Percentiles rank a stretch among this genome's conserved stretches.
Conservation (phyloP, 2,329 filamentous ascomycete species). For the Microcyclospora tardicrescens region DNA sequence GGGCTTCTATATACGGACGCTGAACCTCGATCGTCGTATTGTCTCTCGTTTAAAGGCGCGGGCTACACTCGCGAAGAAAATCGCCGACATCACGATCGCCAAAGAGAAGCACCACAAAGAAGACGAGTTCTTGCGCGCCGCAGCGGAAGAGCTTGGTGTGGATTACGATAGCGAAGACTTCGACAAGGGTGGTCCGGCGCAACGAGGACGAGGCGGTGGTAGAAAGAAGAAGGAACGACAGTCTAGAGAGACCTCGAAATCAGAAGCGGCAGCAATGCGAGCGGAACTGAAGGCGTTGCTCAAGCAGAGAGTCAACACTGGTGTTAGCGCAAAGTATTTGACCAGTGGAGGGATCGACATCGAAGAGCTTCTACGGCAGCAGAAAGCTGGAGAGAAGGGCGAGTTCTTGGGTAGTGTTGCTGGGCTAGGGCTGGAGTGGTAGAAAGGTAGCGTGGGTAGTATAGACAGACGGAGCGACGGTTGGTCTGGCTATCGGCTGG, state of each 20-base stretch:
- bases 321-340: conserved; percentile 77
- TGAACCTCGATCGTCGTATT: conserved; percentile 72
- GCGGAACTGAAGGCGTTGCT: conserved; percentile 62
- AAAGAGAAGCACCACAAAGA: conserved; percentile 79
- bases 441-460: neutral
- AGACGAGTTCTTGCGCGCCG: conserved; percentile 69
- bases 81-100: conserved; percentile 69
- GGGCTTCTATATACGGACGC: conserved; percentile 59
- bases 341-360: conserved; percentile 77
- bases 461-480: no score
- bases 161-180: conserved; percentile 88
- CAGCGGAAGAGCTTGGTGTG: conserved; percentile 84
- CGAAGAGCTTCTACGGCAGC: conserved; percentile 46
- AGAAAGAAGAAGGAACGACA: conserved; percentile 63
- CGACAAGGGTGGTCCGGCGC: conserved; percentile 46
- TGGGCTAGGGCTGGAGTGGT: conserved; percentile 1
- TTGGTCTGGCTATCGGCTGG: no score
- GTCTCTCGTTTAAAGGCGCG: conserved; percentile 64
- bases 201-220: conserved; percentile 52
- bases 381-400: conserved; percentile 40
- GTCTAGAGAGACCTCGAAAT: conserved; percentile 55
- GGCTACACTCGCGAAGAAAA: conserved; percentile 67
- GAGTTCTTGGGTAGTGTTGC: conserved; percentile 51
- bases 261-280: conserved; percentile 55
- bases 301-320: conserved; percentile 64